Conservation (phyloP, 179 eudicot species). For the Gypsophila paniculata region DNA sequence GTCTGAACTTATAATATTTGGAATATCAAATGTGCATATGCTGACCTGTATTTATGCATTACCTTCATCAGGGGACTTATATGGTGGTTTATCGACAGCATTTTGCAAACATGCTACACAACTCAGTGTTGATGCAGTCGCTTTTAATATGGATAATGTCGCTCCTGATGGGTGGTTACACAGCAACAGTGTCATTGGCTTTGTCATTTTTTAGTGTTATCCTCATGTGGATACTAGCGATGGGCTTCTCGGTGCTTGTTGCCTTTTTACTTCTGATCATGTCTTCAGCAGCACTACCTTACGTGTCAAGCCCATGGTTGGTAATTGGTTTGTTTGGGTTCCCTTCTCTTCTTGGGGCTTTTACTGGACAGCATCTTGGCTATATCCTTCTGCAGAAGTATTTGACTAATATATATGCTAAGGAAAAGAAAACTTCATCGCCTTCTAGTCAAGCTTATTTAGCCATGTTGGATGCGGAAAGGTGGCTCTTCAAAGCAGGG, state of each 20-base stretch:
- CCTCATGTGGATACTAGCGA: constrained; percentile 75
- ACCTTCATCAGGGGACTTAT: constrained; percentile 63
- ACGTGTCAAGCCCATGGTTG: constrained; percentile 63
- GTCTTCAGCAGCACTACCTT: constrained; percentile 65
- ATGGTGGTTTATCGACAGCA: constrained; percentile 67
- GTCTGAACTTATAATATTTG: constrained; percentile 14
- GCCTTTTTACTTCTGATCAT: constrained; percentile 61
- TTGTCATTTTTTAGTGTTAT: constrained; percentile 65
- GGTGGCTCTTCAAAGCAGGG: constrained; percentile 91
- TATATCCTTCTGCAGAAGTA: constrained; percentile 54
- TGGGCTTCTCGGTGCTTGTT: constrained; percentile 52
- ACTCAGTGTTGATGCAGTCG: constrained; percentile 83
- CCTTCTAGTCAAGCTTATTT: constrained; percentile 40
- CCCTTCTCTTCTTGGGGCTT: constrained; percentile 90
- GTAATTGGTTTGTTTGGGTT: constrained; percentile 75
- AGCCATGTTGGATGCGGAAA: constrained; percentile 84
- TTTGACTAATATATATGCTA: constrained; percentile 34
- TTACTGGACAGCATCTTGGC: constrained; percentile 83
- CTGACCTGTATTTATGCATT: constrained; percentile 10
- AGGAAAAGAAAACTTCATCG: constrained; percentile 34
- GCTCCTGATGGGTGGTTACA: constrained; percentile 68
- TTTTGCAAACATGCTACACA: constrained; percentile 74
- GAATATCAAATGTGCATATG: constrained; percentile 2
- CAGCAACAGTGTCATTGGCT: constrained; percentile 54
- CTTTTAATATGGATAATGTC: constrained; percentile 71